phyloP scores from a whole-genome alignment of 768 basidiomycete genomes.

The Postia placenta region DNA sequence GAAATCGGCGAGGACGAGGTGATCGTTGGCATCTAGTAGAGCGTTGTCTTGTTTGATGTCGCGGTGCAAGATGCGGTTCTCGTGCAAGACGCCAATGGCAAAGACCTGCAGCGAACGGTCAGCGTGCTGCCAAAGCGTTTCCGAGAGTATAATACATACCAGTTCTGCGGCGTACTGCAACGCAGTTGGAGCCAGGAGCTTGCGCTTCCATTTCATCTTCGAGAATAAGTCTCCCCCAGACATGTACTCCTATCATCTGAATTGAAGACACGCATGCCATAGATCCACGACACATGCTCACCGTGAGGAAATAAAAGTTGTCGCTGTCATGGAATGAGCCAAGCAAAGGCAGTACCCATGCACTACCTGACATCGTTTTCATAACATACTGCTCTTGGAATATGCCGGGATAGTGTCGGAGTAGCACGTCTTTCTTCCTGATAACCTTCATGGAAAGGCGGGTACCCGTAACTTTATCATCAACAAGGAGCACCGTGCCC shows the following conservation, averaged over 20 bases:
- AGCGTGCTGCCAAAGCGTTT: slow-evolving; percentile 16
- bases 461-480: slow-evolving; percentile 12
- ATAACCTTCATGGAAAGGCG: slow-evolving; percentile 92
- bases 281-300: neutral
- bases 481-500: slow-evolving; percentile 19
- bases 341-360: slow-evolving; percentile 7
- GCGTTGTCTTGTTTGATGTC: slow-evolving; percentile 27
- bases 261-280: too few relatives aligned
- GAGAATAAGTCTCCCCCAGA: slow-evolving; percentile 10
- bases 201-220: slow-evolving; percentile 8
- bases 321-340: slow-evolving; percentile 17
- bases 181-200: slow-evolving; percentile 5
- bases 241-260: slow-evolving; percentile 15
- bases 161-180: slow-evolving; percentile 16
- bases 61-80: slow-evolving; percentile 19
- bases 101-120: slow-evolving; percentile 8
- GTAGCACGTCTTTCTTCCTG: slow-evolving; percentile 93
- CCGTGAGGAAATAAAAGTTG: slow-evolving; percentile 17
- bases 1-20: slow-evolving; percentile 21
- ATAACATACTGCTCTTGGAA: slow-evolving; percentile 14
- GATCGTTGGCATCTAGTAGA: slow-evolving; percentile 16
- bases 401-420: slow-evolving; percentile 36
- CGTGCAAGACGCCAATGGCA: slow-evolving; percentile 16
- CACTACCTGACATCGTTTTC: slow-evolving; percentile 1
- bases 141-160: slow-evolving; percentile 81